Evolutionary conservation across 768 basidiomycete species (phyloP), one percentile per base, ranked within the genome.

Genomic region (Strobilomyces confusus): DNA sequence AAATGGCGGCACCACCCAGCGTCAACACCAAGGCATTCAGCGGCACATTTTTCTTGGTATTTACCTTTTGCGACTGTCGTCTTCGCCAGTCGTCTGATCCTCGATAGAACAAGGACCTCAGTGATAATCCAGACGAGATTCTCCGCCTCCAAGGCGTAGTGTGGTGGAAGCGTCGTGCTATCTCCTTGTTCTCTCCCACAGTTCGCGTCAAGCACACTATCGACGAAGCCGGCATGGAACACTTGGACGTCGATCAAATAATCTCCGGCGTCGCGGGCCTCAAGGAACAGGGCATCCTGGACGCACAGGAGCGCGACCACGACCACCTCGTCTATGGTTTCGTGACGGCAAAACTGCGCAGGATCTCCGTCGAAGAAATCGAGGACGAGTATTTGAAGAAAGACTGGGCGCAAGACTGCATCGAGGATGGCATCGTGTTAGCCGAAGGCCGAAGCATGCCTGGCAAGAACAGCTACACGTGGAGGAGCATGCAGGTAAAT

Each of bases 121-220:
- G 83, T 37, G 86, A 84, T 58, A 60, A 63, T 25, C 75, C 77
- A 3, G 88, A 90, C 47, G 74, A 75, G 29, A 83, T 92, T 56
- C 80, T 91, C 41, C 64, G 67, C 29, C 72, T 86, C 5, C 89
- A 91, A 64, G 89, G 89, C 44, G 77, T 91, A 29, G 65, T 82
- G 30, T 92, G 89, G 89, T 54, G 83, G 42, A 86, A 75, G 59
- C 80, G 89, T 56, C 82, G 77, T 52, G 77, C 78, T 20, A 89
- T 92, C 60, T 51, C 63, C 22, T 29, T 73, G 22, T 83, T 77
- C 33, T 82, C 79, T 15, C 60, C 90, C 42, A 86, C 81, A 20
- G 77, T 89, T 40, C 50, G 52, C 42, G 66, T 89, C 62, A 86
- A 80, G 50, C 88, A 91, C 61, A 82, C 2, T 17, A 34, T 77